Percentiles rank a stretch among this genome's conserved stretches.
These are phyloP conservation scores for Triticum timopheevii DNA, from an alignment of 176 grass and related monocot genomes.

Conservation along the genomic window DNA sequence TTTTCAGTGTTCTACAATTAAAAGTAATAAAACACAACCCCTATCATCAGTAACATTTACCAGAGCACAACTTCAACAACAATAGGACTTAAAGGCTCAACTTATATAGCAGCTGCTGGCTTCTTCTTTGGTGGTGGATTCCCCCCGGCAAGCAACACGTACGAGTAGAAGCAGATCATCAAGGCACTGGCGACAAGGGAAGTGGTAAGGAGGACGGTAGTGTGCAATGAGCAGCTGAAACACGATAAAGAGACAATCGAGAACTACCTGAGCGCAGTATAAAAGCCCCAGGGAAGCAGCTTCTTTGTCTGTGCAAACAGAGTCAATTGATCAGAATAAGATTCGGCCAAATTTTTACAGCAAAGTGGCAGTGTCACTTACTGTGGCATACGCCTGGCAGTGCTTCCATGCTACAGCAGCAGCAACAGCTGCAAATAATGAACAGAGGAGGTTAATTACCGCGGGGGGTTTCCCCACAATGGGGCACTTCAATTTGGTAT, in stretches of 20 bases:
- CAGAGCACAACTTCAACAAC: background rate
- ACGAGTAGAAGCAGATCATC: constrained; percentile 88
- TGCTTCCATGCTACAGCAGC: constrained; percentile 69
- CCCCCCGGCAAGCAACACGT: constrained; percentile 73
- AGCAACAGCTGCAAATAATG: constrained; percentile 70
- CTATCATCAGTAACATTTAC: constrained; percentile 18
- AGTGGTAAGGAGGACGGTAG: background rate
- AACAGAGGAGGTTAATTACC: constrained; percentile 15
- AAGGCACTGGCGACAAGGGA: constrained; percentile 38
- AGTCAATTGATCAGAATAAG: constrained; percentile 19
- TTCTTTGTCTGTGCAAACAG: constrained; percentile 64
- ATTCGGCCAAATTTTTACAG: background rate
- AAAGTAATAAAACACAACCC: background rate
- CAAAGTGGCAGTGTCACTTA: constrained; percentile 30
- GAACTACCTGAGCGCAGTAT: constrained; percentile 59
- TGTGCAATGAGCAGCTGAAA: background rate
- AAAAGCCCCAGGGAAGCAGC: constrained; percentile 67
- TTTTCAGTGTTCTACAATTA: background rate
- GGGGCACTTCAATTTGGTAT: background rate
- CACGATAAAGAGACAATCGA: background rate
- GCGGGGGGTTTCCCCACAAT: background rate
- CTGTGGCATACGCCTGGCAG: constrained; percentile 49
- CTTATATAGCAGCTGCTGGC: constrained; percentile 33
- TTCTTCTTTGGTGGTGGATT: constrained; percentile 85
- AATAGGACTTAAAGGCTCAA: background rate